Percentiles rank a stretch among this genome's conserved stretches.
These are phyloP conservation scores for Umbelopsis ramanniana DNA, from an alignment of 192 early-diverging fungal species.

Conservation along the genomic window DNA sequence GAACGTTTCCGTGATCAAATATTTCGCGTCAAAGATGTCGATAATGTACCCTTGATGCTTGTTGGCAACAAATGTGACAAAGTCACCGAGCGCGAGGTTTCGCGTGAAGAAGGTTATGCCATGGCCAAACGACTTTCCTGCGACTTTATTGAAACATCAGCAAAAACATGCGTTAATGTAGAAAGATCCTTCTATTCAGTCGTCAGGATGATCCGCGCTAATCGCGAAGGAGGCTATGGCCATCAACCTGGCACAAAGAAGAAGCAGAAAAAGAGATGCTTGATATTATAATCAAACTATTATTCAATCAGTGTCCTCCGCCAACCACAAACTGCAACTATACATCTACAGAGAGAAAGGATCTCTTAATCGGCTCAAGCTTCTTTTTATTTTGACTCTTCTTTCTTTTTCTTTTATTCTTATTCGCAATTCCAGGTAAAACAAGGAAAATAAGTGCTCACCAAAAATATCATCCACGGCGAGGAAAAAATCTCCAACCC, in stretches of 20 bases:
- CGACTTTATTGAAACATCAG: slow-evolving; percentile 86
- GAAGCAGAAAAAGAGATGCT: slow-evolving; percentile 39
- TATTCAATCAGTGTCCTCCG: slow-evolving; percentile 19
- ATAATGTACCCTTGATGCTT: slow-evolving; percentile 83
- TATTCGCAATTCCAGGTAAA: slow-evolving; percentile 20
- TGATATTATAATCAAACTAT: slow-evolving; percentile 33
- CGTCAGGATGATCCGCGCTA: slow-evolving; percentile 73
- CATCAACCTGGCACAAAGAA: slow-evolving; percentile 26
- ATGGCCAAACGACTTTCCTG: slow-evolving; percentile 75
- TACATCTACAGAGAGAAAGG: slow-evolving; percentile 18
- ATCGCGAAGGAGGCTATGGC: slow-evolving; percentile 48
- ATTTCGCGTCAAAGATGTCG: slow-evolving; percentile 82
- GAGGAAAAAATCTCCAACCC: neutral
- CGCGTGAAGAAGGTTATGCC: slow-evolving; percentile 74
- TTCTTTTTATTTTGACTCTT: slow-evolving; percentile 27
- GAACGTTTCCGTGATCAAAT: slow-evolving; percentile 86
- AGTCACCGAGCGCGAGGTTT: slow-evolving; percentile 79
- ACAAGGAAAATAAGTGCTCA: neutral
- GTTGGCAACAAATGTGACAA: slow-evolving; percentile 94
- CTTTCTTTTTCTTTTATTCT: slow-evolving; percentile 9
- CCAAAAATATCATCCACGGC: neutral
- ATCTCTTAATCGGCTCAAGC: slow-evolving; percentile 10
- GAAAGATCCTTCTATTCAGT: slow-evolving; percentile 83
- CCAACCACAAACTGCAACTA: slow-evolving; percentile 23
- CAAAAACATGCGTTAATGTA: slow-evolving; percentile 87